phyloP scores from a whole-genome alignment of 805 yeast species.

The Jamesozyma hellenica region DNA sequence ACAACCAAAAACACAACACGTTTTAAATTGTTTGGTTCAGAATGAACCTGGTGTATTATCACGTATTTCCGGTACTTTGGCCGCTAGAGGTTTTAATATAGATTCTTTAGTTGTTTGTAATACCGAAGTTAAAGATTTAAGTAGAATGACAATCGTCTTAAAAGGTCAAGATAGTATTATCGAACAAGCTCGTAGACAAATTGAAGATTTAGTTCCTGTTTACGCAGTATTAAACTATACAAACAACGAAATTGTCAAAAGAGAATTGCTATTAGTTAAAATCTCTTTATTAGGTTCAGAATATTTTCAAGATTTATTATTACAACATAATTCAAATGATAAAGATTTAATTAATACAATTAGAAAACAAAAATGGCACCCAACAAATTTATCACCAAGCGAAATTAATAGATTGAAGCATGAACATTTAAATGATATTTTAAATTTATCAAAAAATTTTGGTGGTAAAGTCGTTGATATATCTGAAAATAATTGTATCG shows the following conservation, averaged over 20 bases:
- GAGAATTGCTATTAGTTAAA: conserved; percentile 87
- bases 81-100: conserved; percentile 97
- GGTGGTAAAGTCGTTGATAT: conserved; percentile 92
- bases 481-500: conserved; percentile 85
- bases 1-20: conserved; percentile 72
- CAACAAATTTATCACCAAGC: conserved; percentile 78
- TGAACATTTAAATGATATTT: conserved; percentile 74
- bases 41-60: conserved; percentile 97
- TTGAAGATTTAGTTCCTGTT: conserved; percentile 95
- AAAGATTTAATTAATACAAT: conserved; percentile 19
- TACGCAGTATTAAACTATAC: conserved; percentile 95
- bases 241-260: conserved; percentile 75
- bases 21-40: conserved; percentile 92
- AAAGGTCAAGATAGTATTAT: conserved; percentile 92
- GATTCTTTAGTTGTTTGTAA: conserved; percentile 94
- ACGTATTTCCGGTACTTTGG: conserved; percentile 86
- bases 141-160: conserved; percentile 93
- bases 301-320: conserved; percentile 87
- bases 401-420: conserved; percentile 93
- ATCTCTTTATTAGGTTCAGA: conserved; percentile 95
- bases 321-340: conserved; percentile 29
- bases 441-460: conserved; percentile 70
- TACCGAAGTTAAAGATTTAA: conserved; percentile 90
- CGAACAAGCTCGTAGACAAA: conserved; percentile 96
- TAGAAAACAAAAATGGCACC: conserved; percentile 54